Conservation (phyloP, 495 filamentous ascomycete genomes). For the Parathielavia hyrcaniae region DNA sequence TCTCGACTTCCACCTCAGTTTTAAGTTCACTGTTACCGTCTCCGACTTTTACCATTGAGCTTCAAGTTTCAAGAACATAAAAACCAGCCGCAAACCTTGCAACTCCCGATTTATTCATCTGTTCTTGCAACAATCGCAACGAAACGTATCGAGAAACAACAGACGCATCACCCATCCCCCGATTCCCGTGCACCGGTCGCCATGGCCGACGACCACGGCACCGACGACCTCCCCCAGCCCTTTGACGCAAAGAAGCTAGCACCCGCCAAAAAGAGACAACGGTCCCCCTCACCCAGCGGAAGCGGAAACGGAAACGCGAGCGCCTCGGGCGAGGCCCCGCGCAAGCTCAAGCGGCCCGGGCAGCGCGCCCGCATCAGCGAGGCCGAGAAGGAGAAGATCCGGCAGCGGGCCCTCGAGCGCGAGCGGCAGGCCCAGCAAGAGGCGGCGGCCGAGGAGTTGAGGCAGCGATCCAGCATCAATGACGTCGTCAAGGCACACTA, state of each 20-base stretch:
- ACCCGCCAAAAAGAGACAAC: constrained; percentile 49
- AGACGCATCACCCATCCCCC: no score
- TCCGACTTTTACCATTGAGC: not conserved
- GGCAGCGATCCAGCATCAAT: constrained; percentile 53
- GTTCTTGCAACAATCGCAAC: no score
- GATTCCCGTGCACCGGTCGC: not conserved
- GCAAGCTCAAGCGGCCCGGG: constrained; percentile 81
- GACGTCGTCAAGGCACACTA: constrained; percentile 90
- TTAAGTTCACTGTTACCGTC: no score
- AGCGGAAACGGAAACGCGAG: constrained; percentile 38
- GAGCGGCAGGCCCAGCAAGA: constrained; percentile 55
- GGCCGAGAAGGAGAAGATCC: constrained; percentile 61
- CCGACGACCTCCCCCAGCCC: constrained; percentile 45
- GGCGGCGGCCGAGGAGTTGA: constrained; percentile 29
- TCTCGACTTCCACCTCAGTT: not conserved
- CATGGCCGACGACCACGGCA: constrained; percentile 23
- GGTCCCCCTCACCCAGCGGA: constrained; percentile 24
- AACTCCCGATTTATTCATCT: no score
- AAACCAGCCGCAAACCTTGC: no score
- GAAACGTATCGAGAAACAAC: not conserved
- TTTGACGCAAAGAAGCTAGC: constrained; percentile 52
- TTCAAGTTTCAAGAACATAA: no score
- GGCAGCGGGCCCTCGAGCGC: constrained; percentile 58
- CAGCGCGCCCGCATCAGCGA: constrained; percentile 69
- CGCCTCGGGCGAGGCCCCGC: constrained; percentile 43